phyloP scores from a whole-genome alignment of 1,284 basidiomycete genomes.

The Ganoderma boninense region DNA sequence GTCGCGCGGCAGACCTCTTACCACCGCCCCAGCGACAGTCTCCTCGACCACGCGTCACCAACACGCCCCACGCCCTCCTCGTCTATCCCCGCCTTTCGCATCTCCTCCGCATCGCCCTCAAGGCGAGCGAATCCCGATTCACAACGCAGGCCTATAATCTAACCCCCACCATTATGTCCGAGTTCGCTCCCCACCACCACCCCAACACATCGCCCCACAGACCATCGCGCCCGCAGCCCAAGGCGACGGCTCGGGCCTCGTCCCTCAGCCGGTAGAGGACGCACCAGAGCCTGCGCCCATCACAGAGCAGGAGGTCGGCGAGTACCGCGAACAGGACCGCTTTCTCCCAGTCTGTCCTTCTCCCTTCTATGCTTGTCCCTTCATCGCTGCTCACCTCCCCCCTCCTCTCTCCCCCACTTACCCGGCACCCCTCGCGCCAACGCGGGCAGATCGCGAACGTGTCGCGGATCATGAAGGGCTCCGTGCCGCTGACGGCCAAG shows the following conservation, averaged over 20 bases:
- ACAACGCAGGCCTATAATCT: neutral
- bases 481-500: conserved; percentile 91
- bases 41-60: neutral
- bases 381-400: neutral
- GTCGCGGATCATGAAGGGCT: conserved; percentile 92
- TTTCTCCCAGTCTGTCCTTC: conserved; percentile 81
- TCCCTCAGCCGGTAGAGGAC: conserved; percentile 52
- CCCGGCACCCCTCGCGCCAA: neutral
- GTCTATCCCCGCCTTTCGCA: neutral
- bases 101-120: neutral
- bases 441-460: conserved; percentile 89
- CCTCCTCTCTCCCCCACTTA: neutral
- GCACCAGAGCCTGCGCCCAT: conserved; percentile 72
- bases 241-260: conserved; percentile 52
- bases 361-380: neutral
- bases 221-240: conserved; percentile 59
- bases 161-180: conserved; percentile 49
- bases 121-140: neutral
- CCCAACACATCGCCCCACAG: conserved; percentile 42
- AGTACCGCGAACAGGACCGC: conserved; percentile 92
- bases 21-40: neutral
- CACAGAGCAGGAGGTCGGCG: conserved; percentile 91
- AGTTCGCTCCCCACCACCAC: conserved; percentile 59
- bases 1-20: neutral
- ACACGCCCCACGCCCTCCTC: too few relatives aligned